phyloP scores from a whole-genome alignment of 2,329 filamentous ascomycete genomes.

The Aspergillus sp. region DNA sequence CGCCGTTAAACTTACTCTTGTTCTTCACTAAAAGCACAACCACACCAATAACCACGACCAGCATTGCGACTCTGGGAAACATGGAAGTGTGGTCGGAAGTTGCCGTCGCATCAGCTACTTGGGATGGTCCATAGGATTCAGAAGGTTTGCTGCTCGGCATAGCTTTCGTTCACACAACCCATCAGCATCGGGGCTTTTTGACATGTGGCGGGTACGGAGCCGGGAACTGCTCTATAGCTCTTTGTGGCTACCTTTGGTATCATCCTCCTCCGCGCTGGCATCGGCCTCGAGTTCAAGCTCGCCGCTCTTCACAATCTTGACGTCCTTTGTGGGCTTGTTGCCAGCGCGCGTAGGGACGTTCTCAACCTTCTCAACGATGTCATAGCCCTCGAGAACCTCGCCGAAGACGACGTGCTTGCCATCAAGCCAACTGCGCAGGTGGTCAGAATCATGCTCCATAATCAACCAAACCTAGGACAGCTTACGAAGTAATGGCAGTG shows the following conservation, averaged over 20 bases:
- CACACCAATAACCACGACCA: constrained; percentile 20
- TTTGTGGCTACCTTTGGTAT: constrained; percentile 63
- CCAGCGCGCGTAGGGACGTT: constrained; percentile 57
- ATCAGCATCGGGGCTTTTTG: constrained; percentile 32
- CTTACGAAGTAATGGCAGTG: constrained; percentile 56
- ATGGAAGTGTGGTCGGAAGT: constrained; percentile 13
- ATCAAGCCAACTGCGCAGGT: constrained; percentile 55
- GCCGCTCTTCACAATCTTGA: constrained; percentile 67
- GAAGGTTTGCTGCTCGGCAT: constrained; percentile 10
- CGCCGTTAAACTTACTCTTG: constrained; percentile 8
- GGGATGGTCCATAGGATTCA: constrained; percentile 13
- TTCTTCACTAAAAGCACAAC: constrained; percentile 17
- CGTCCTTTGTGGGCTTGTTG: constrained; percentile 58
- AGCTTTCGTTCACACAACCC: constrained; percentile 25
- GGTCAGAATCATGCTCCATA: not conserved
- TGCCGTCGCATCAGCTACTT: constrained; percentile 8
- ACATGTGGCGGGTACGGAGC: constrained; percentile 25
- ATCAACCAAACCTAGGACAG: not conserved
- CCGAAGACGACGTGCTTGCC: constrained; percentile 68
- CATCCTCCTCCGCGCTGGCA: constrained; percentile 14
- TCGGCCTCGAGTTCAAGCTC: constrained; percentile 52
- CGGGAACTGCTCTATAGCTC: constrained; percentile 56
- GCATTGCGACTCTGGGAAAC: constrained; percentile 17
- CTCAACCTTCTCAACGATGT: constrained; percentile 63
- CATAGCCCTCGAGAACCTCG: constrained; percentile 62